Conservation (phyloP, 148 eudicot species). For the Chenopodium formosanum region DNA sequence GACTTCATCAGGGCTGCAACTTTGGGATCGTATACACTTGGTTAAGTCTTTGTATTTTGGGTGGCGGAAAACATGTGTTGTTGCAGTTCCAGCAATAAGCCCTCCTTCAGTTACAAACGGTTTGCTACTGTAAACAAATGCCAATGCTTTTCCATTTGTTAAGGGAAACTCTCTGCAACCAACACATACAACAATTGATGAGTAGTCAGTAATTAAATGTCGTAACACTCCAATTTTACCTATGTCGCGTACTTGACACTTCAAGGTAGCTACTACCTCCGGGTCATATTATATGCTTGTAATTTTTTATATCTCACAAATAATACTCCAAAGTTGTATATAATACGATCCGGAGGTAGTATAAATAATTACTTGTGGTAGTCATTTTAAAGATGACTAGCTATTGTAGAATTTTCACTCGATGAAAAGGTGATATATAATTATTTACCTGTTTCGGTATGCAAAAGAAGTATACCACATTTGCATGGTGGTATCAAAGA, state of each 20-base stretch:
- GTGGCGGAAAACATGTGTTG: constrained; percentile 69
- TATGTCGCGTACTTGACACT: too few relatives aligned
- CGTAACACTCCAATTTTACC: too few relatives aligned
- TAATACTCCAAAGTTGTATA: too few relatives aligned
- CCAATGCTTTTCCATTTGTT: constrained; percentile 60
- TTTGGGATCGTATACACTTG: constrained; percentile 59
- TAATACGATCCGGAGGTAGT: too few relatives aligned
- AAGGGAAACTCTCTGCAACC: constrained; percentile 68
- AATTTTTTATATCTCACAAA: too few relatives aligned
- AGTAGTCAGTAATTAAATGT: not conserved
- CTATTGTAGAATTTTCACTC: too few relatives aligned
- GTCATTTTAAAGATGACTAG: too few relatives aligned
- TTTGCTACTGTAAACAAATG: constrained; percentile 80
- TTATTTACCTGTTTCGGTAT: constrained; percentile 66
- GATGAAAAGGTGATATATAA: too few relatives aligned
- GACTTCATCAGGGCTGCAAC: constrained; percentile 85
- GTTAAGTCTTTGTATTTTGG: constrained; percentile 46
- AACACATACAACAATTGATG: not conserved
- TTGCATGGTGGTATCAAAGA: constrained; percentile 72
- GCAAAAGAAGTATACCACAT: constrained; percentile 83
- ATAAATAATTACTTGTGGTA: too few relatives aligned
- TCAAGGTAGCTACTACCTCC: too few relatives aligned
- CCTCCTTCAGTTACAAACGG: constrained; percentile 77
- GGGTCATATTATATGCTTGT: too few relatives aligned
- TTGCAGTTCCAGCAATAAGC: constrained; percentile 80